Base-by-base conservation (phyloP, 2,329 filamentous ascomycete genomes). In the Colletotrichum cereale region DNA sequence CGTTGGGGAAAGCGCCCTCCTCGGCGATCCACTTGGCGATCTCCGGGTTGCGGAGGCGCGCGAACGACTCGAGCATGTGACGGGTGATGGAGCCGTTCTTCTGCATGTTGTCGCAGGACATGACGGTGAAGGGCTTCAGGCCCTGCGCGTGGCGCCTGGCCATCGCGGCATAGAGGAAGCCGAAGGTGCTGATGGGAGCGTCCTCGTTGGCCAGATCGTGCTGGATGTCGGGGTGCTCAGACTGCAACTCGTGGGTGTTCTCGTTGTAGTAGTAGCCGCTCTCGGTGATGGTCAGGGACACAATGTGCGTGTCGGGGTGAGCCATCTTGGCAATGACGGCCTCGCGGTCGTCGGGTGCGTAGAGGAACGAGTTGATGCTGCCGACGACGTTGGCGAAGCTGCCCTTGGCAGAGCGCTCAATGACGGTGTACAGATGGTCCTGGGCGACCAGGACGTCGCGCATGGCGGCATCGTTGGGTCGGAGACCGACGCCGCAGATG, bases 51-150 rank as follows among this genome's bases (percentile, higher is more conserved):
- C 81, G 82, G 56, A 85, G 79, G 38, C 80, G 80, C 2, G 86
- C 86, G 75, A 87, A 88, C 2, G 85, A 83, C 73, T 80, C 76
- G 44, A 88, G 84, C 86, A 88, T 88, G 77, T 81, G 75, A 44
- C 85, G 84, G 7, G 85, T 86, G 78, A 88, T 87, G 77, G 83
- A 79, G 65, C 86, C 86, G 77, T 88, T 88, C 81, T 86, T 86
- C 80, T 87, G 86, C 86, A 88, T 88, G 80, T 88, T 88, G 77
- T 88, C 86, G 76, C 86, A 88, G 5, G 86, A 88, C 76, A 88
- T 75, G 38, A 88, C 85, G 73, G 86, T 88, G 78, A 88, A 88
- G 55, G 86, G 86, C 77, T 82, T 84, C 58, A 86, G 82, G 3
- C 86, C 85, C 56, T 81, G 78, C 66, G 78, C 75, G 75, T 83